Evolutionary conservation across 2,329 filamentous ascomycete genomes (phyloP), one percentile per base, ranked within the genome.

Genomic region (Penicillium sp.): DNA sequence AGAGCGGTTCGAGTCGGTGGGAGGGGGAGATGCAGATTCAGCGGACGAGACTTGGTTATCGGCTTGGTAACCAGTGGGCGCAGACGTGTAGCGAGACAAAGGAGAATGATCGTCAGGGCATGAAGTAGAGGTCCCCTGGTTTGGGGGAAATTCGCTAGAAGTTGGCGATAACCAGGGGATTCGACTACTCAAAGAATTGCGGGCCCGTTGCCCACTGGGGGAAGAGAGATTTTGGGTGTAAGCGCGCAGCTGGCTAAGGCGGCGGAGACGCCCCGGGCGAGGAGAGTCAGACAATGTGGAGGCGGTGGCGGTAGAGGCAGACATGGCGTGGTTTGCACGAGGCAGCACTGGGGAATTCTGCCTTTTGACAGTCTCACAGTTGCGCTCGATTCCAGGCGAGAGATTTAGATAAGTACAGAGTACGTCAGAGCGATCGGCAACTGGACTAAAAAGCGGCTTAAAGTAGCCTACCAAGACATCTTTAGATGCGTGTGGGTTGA

Each of bases 211-310:
- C 25, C 60, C 55, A 53, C 54, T 60, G 35, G 64, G 49, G 27
- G 66, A 61, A 25, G 67, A 61, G 46, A 67, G 67, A 53, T 66
- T 69, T 46, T 75, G 69, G 3, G 74, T 74, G 62, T 75, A 75
- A 42, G 73, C 68, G 55, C 74, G 72, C 54, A 77, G 68, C 65
- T 74, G 74, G 67, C 74, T 77, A 47, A 78, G 64, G 49, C 75
- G 73, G 46, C 75, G 73, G 58, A 77, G 67, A 54, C 70, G 72
- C 52, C 74, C 69, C 46, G 69, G 65, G 60, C 73, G 73, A 67
- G 62, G 59, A 57, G 59, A 58, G 54, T 74, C 72, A 57, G 71
- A 58, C 58, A 69, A 63, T 61, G 72, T 61, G 71, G 72, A 72
- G 68, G 72, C 69, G 70, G 72, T 71, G 65, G 72, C 72, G 54